Evolutionary conservation across 441 rosid species (phyloP).

Genomic region (Jatropha multifida): DNA sequence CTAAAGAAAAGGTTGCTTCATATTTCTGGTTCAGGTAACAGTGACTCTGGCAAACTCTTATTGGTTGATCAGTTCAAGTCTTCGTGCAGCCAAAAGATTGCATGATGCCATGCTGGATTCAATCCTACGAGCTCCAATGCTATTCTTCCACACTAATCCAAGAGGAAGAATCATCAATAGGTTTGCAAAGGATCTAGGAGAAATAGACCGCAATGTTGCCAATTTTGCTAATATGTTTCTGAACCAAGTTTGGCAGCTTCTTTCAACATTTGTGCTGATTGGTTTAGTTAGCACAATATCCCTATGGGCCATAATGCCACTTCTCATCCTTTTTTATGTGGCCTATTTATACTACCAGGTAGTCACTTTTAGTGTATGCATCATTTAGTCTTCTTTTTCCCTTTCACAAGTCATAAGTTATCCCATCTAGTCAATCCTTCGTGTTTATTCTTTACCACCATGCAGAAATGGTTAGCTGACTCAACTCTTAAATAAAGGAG

Average conservation of each 20-base stretch:
- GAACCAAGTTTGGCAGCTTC: constrained; percentile 82
- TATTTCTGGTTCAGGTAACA: constrained; percentile 56
- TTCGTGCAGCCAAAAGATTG: constrained; percentile 77
- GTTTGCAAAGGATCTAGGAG: constrained; percentile 93
- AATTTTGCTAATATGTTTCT: constrained; percentile 60
- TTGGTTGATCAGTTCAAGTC: constrained; percentile 90
- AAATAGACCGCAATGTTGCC: constrained; percentile 86
- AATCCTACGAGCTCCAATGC: constrained; percentile 89
- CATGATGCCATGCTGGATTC: constrained; percentile 79
- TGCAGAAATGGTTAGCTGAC: background rate
- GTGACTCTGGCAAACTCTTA: constrained; percentile 77
- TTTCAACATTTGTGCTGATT: constrained; percentile 87
- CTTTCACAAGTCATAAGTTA: background rate
- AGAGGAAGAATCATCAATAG: constrained; percentile 87
- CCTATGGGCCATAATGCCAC: constrained; percentile 97
- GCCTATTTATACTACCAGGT: constrained; percentile 98
- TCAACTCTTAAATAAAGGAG: constrained; percentile 2
- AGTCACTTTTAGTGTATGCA: constrained; percentile 12
- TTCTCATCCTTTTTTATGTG: constrained; percentile 83
- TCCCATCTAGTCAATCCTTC: background rate
- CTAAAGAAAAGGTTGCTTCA: background rate
- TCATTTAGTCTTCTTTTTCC: background rate
- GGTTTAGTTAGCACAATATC: constrained; percentile 89
- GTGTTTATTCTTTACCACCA: background rate
- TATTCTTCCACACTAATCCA: constrained; percentile 95